Evolutionary conservation across 768 basidiomycete genomes (phyloP), one percentile per base, ranked within the genome.

Genomic region (Mycena latifolia): DNA sequence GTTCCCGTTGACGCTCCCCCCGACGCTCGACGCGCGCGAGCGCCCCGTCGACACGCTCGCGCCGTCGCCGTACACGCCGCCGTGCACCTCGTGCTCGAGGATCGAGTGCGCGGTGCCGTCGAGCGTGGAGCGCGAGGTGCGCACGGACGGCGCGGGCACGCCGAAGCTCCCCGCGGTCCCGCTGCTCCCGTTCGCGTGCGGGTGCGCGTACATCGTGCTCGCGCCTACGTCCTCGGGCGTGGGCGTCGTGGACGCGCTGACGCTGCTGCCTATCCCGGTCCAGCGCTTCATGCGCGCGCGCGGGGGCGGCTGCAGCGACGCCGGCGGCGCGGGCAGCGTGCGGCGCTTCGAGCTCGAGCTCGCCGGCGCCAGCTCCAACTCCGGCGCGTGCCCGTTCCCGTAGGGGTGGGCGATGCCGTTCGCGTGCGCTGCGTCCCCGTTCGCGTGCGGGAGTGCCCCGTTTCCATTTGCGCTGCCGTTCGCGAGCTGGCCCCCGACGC

Each of bases 241-340:
- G 52, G 24, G 37, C 39, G 54, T 14, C 17, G 15, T 9, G 10
- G 25, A 14, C 25, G 39, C n/a, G 43, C 37, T 17, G 37, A 12
- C 37, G 37, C 10, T 22, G 27, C 6, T 2, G n/a, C 22, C 3
- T n/a, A n/a, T n/a, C n/a, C n/a, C n/a, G n/a, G 79, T 79, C 82
- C 85, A 84, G 20, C 84, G 80, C 69, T 83, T 86, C 51, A 25
- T 25, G 18, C 47, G 33, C 18, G 55, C 37, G 24, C 84, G 78
- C 2, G 86, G 85, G 28, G 84, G 85, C 25, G 85, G 85, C 61
- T 85, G 84, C 52, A 86, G 75, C 17, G 84, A 80, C 53, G 79
- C 63, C 14, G 20, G 41, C 12, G 41, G 29, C 22, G 39, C 15
- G 45, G 45, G 18, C 8, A 69, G 47, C 39, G 58, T 56, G 37